Conservation (phyloP, 2,329 filamentous ascomycete genomes). For the Colletotrichum sp. region DNA sequence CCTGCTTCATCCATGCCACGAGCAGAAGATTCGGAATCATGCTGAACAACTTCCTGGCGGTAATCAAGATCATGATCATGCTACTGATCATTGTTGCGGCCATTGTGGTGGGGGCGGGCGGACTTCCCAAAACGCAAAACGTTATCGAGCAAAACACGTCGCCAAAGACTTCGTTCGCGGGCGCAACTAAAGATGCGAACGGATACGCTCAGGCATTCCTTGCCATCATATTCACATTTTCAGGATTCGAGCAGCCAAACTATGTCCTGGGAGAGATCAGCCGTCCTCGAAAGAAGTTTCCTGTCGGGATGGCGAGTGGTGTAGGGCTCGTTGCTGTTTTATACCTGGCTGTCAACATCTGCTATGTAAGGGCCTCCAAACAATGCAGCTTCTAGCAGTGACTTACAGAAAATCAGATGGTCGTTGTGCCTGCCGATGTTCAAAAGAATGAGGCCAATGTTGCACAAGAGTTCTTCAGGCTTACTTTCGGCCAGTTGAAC, state of each 20-base stretch:
- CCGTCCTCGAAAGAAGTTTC: slow-evolving; percentile 35
- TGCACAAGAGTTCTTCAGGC: slow-evolving; percentile 38
- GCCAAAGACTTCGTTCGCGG: slow-evolving; percentile 27
- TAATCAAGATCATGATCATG: slow-evolving; percentile 53
- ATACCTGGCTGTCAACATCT: slow-evolving; percentile 42
- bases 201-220: slow-evolving; percentile 45
- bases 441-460: slow-evolving; percentile 27
- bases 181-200: slow-evolving; percentile 29
- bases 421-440: slow-evolving; percentile 33
- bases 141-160: slow-evolving; percentile 31
- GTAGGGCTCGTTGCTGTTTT: slow-evolving; percentile 34
- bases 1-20: slow-evolving; percentile 55
- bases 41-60: slow-evolving; percentile 56
- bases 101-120: slow-evolving; percentile 34
- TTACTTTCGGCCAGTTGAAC: slow-evolving; percentile 33
- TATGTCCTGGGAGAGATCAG: slow-evolving; percentile 39
- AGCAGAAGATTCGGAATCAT: slow-evolving; percentile 53
- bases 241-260: slow-evolving; percentile 43
- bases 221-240: slow-evolving; percentile 45
- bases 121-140: slow-evolving; percentile 27
- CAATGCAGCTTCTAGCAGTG: background rate
- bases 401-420: slow-evolving; percentile 44
- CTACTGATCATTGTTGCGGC: slow-evolving; percentile 44
- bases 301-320: slow-evolving; percentile 32
- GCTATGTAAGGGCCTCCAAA: slow-evolving; percentile 31